phyloP scores from a whole-genome alignment of 345 rosid genomes.

The Populus alba region DNA sequence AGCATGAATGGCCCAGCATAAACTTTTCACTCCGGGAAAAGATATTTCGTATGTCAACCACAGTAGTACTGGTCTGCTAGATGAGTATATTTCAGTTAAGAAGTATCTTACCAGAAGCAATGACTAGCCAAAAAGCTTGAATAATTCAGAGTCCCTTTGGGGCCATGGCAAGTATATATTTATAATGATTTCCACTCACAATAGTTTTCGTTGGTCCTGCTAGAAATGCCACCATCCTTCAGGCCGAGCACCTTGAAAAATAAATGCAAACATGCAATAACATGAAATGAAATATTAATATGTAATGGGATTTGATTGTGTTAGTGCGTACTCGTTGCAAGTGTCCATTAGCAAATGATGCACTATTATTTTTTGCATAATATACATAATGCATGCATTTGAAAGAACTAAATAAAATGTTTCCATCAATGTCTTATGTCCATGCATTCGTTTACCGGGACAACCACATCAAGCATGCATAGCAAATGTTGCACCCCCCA shows the following conservation, averaged over 20 bases:
- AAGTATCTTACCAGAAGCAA: conserved; percentile 15
- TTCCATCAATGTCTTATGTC: conserved; percentile 13
- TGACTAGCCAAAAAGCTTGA: conserved; percentile 7
- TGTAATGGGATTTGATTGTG: conserved; percentile 3
- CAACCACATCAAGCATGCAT: conserved; percentile 38
- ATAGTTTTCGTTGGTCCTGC: conserved; percentile 19
- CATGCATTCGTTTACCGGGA: conserved; percentile 6
- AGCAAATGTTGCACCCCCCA: conserved; percentile 29
- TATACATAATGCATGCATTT: conserved; percentile 1
- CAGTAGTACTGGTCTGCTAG: neutral
- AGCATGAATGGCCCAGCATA: neutral
- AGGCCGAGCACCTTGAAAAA: conserved; percentile 15
- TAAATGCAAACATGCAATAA: conserved; percentile 4
- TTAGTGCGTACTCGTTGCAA: neutral
- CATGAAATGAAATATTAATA: conserved; percentile 1
- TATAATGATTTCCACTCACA: conserved; percentile 6
- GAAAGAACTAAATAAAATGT: conserved; percentile 1
- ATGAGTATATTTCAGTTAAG: conserved; percentile 8
- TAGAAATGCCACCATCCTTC: conserved; percentile 8
- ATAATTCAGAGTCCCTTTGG: conserved; percentile 6
- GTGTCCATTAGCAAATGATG: conserved; percentile 19
- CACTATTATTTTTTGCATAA: neutral
- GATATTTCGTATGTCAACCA: conserved; percentile 1
- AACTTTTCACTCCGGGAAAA: neutral
- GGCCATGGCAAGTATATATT: neutral